These are phyloP conservation scores for Phytophthora europaea DNA, from an alignment of 352 stramenopile species.

Conservation along the genomic window DNA sequence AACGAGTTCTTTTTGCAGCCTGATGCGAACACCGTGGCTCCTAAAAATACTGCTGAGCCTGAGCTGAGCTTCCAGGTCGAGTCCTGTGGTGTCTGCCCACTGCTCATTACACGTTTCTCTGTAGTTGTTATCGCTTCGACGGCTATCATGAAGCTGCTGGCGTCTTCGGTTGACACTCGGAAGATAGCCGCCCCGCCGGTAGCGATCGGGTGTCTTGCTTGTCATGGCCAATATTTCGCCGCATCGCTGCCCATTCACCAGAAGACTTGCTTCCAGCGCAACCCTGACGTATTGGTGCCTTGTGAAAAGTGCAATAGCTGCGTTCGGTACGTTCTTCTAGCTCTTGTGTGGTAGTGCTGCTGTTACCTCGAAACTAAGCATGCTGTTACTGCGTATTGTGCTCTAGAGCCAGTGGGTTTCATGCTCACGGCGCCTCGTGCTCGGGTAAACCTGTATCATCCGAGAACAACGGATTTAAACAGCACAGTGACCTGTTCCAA, in stretches of 20 bases:
- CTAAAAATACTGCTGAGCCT: slow-evolving; percentile 39
- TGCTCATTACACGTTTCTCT: slow-evolving; percentile 12
- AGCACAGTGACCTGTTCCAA: slow-evolving; percentile 5
- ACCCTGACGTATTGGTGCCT: slow-evolving; percentile 59
- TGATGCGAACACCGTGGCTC: slow-evolving; percentile 16
- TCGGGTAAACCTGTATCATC: slow-evolving; percentile 7
- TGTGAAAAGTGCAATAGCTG: slow-evolving; percentile 50
- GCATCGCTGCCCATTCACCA: slow-evolving; percentile 78
- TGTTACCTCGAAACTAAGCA: slow-evolving; percentile 5
- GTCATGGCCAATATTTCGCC: slow-evolving; percentile 67
- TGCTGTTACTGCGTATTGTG: background rate
- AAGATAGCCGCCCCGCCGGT: slow-evolving; percentile 27
- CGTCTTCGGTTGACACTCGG: background rate
- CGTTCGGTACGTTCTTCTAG: slow-evolving; percentile 38
- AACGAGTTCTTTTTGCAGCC: slow-evolving; percentile 35
- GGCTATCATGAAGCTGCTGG: slow-evolving; percentile 18
- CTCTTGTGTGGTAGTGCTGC: background rate
- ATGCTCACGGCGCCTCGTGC: slow-evolving; percentile 35
- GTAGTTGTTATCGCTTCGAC: background rate
- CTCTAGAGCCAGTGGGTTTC: slow-evolving; percentile 39
- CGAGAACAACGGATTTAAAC: background rate
- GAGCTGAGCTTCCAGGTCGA: background rate
- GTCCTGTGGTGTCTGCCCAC: background rate
- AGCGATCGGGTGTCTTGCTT: slow-evolving; percentile 52
- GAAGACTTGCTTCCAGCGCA: slow-evolving; percentile 75